A percentile compares a stretch with the other conserved stretches of the same genome.
phyloP scores from a whole-genome alignment of 2,329 filamentous ascomycete species.

The Fusarium torreyae region DNA sequence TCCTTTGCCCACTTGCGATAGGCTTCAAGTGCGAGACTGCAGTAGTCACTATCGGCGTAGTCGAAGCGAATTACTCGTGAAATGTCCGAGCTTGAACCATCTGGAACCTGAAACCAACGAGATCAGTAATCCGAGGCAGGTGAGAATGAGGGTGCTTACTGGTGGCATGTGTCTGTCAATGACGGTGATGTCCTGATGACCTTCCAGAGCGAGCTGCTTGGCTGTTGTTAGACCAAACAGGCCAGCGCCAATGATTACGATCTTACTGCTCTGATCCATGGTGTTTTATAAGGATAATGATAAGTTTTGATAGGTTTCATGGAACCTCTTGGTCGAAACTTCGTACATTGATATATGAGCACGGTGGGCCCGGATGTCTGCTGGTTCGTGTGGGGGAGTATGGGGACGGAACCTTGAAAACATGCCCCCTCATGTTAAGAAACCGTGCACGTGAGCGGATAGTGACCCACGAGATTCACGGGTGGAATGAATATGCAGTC shows the following conservation, averaged over 20 bases:
- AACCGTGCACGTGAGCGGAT: conserved; percentile 31
- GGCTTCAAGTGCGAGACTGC: conserved; percentile 63
- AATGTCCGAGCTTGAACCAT: conserved; percentile 55
- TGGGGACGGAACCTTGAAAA: too few relatives aligned
- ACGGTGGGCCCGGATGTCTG: conserved; percentile 9
- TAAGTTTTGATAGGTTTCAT: neutral
- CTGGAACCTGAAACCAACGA: conserved; percentile 41
- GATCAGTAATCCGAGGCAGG: neutral
- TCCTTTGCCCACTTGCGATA: conserved; percentile 29
- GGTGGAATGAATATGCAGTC: neutral
- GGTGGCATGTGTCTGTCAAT: conserved; percentile 54
- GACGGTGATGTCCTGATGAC: conserved; percentile 55
- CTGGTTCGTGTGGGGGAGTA: too few relatives aligned
- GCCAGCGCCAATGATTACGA: conserved; percentile 53
- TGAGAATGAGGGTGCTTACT: conserved; percentile 2
- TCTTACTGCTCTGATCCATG: conserved; percentile 34
- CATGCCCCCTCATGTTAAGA: too few relatives aligned
- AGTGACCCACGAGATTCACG: too few relatives aligned
- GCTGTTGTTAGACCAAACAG: conserved; percentile 52
- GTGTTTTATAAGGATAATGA: neutral
- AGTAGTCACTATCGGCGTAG: conserved; percentile 75
- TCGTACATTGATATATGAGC: neutral
- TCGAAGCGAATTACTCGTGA: conserved; percentile 63
- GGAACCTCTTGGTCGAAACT: neutral
- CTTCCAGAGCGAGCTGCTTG: conserved; percentile 45